A percentile compares a stretch with the other conserved stretches of the same genome.
These are phyloP conservation scores for Lablab purpureus DNA, from an alignment of 306 rosid species.

Conservation along the genomic window DNA sequence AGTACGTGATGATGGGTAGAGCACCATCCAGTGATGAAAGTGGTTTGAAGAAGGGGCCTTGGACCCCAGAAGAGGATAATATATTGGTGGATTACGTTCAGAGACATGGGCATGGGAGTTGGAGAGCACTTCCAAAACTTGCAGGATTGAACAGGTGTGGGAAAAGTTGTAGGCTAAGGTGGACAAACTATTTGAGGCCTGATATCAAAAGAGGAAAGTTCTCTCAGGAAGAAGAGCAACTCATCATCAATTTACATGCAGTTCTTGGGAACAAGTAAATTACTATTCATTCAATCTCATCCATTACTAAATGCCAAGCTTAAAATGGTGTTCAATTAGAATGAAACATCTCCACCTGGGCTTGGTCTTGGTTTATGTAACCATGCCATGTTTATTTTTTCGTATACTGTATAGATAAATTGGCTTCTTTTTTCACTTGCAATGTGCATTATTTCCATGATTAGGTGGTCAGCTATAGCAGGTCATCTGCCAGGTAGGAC, in stretches of 20 bases:
- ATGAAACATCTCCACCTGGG: neutral
- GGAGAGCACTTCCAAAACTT: slow-evolving; percentile 80
- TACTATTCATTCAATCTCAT: neutral
- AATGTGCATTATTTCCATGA: neutral
- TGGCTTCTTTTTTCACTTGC: neutral
- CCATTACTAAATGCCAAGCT: neutral
- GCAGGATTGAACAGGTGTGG: slow-evolving; percentile 91
- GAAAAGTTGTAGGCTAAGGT: slow-evolving; percentile 78
- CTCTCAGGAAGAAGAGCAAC: slow-evolving; percentile 62
- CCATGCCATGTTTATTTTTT: neutral
- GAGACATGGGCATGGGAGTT: slow-evolving; percentile 78
- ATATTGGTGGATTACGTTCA: slow-evolving; percentile 51
- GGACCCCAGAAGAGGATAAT: slow-evolving; percentile 63
- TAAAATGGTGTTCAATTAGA: neutral
- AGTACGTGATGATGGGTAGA: slow-evolving; percentile 50
- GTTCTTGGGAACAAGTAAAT: slow-evolving; percentile 80
- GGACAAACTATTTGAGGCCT: slow-evolving; percentile 85
- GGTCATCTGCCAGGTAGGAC: slow-evolving; percentile 84
- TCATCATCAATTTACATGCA: slow-evolving; percentile 71
- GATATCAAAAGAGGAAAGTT: slow-evolving; percentile 85
- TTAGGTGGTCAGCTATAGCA: slow-evolving; percentile 87
- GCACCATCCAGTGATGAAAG: slow-evolving; percentile 43
- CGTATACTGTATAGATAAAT: neutral
- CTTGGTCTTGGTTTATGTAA: neutral
- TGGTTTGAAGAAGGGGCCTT: slow-evolving; percentile 62